Conservation (phyloP, 208 protist species). For the Acanthamoeba sp. region DNA sequence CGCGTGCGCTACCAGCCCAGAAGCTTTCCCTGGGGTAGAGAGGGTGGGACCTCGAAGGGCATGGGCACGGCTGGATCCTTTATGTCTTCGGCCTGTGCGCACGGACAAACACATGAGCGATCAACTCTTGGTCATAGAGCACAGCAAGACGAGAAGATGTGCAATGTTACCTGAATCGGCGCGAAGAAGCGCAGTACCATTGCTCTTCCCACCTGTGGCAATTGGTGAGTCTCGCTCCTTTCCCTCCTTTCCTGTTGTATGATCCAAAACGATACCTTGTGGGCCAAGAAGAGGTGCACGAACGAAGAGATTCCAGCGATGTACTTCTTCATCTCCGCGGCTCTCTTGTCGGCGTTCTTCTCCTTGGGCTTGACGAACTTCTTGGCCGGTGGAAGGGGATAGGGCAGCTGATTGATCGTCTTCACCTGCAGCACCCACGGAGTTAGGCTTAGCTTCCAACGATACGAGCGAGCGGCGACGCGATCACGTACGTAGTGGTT, state of each 20-base stretch:
- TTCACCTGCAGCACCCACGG: neutral
- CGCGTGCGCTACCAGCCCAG: neutral
- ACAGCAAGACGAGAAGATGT: too few species aligned
- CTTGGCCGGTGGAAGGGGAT: constrained; percentile 44
- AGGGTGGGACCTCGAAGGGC: neutral
- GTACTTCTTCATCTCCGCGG: constrained; percentile 51
- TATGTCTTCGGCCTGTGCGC: neutral
- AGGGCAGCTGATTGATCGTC: constrained; percentile 24
- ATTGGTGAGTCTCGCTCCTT: too few species aligned
- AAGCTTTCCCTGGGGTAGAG: constrained; percentile 9
- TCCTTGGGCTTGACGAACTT: constrained; percentile 50
- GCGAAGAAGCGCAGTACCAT: constrained; percentile 37
- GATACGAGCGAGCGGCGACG: neutral
- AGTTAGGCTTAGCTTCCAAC: neutral
- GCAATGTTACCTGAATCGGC: constrained; percentile 10
- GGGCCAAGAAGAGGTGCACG: constrained; percentile 25
- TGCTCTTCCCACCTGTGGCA: neutral
- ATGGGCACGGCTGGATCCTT: neutral
- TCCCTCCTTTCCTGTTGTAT: too few species aligned
- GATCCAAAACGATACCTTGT: constrained; percentile 20
- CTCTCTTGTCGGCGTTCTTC: constrained; percentile 45
- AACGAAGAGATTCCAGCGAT: constrained; percentile 48
- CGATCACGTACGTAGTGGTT: constrained; percentile 17
- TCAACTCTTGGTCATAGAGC: neutral
- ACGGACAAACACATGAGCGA: neutral